These are phyloP conservation scores for Cyphellophora attinorum DNA, from an alignment of 2,329 filamentous ascomycete species.

Conservation along the genomic window DNA sequence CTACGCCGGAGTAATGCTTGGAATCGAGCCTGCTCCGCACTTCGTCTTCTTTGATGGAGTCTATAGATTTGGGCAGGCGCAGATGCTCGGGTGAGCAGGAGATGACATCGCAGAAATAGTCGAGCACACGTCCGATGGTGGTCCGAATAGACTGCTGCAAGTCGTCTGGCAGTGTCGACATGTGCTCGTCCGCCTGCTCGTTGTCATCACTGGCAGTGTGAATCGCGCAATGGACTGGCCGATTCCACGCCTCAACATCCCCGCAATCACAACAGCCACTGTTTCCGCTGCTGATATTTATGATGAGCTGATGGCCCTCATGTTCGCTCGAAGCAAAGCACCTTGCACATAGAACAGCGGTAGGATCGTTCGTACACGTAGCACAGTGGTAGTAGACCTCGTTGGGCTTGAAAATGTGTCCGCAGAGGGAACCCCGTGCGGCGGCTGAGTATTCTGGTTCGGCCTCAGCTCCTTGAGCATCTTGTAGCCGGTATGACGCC, in stretches of 20 bases:
- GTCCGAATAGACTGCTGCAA: slow-evolving; percentile 68
- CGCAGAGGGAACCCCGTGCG: slow-evolving; percentile 85
- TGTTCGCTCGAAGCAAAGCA: slow-evolving; percentile 97
- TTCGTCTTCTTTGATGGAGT: slow-evolving; percentile 75
- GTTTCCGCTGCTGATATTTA: slow-evolving; percentile 79
- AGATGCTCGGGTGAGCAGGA: slow-evolving; percentile 96
- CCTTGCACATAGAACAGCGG: slow-evolving; percentile 84
- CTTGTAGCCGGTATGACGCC: slow-evolving; percentile 62
- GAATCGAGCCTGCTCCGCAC: slow-evolving; percentile 64
- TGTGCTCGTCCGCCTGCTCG: slow-evolving; percentile 44
- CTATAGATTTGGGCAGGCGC: slow-evolving; percentile 70
- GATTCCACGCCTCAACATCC: slow-evolving; percentile 86
- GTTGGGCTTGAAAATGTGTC: slow-evolving; percentile 91
- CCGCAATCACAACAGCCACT: slow-evolving; percentile 97
- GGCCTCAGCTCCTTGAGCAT: slow-evolving; percentile 84
- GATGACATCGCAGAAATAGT: slow-evolving; percentile 96
- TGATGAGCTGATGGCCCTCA: slow-evolving; percentile 81
- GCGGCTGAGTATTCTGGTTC: slow-evolving; percentile 91
- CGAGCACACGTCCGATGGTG: slow-evolving; percentile 75
- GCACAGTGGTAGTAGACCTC: slow-evolving; percentile 92
- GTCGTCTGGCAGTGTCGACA: slow-evolving; percentile 54
- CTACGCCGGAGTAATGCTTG: slow-evolving; percentile 60
- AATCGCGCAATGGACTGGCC: slow-evolving; percentile 84
- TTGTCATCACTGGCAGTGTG: slow-evolving; percentile 61
- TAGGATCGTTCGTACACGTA: slow-evolving; percentile 89